These are phyloP conservation scores for Andalucia godoyi DNA, from an alignment of 78 protist genomes.

Conservation along the genomic window DNA sequence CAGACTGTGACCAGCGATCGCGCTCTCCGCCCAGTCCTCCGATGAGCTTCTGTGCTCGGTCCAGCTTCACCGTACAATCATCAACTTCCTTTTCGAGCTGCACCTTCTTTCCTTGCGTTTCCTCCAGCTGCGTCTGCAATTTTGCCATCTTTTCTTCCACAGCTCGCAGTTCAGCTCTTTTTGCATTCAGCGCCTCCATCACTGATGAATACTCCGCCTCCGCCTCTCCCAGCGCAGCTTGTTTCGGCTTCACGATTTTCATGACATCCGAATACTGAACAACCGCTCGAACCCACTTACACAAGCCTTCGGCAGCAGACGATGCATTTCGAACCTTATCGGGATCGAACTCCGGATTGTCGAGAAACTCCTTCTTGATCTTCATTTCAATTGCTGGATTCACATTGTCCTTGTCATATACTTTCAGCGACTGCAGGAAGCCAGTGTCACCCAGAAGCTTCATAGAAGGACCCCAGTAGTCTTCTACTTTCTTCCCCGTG, in stretches of 20 bases:
- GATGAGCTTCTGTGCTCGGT: constrained; percentile 59
- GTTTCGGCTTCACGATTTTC: constrained; percentile 44
- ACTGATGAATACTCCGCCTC: neutral
- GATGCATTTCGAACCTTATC: constrained; percentile 9
- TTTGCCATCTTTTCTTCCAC: constrained; percentile 8
- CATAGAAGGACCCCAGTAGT: constrained; percentile 47
- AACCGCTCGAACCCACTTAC: constrained; percentile 60
- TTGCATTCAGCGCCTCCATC: constrained; percentile 7
- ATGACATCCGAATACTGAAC: constrained; percentile 23
- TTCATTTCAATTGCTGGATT: constrained; percentile 5
- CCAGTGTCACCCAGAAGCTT: constrained; percentile 31
- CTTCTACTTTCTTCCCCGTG: constrained; percentile 19
- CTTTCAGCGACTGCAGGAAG: constrained; percentile 12
- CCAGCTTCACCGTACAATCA: constrained; percentile 14
- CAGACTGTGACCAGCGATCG: constrained; percentile 35
- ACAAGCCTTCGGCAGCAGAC: constrained; percentile 18
- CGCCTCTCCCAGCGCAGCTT: constrained; percentile 19
- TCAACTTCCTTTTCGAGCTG: constrained; percentile 32
- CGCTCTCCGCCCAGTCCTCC: constrained; percentile 33
- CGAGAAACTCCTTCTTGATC: constrained; percentile 49
- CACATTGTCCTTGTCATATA: constrained; percentile 59
- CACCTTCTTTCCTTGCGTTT: neutral
- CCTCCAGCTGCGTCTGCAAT: neutral
- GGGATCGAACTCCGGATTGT: constrained; percentile 14
- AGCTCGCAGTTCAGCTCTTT: neutral